Evolutionary conservation across 768 basidiomycete genomes (phyloP).

Genomic region (Cubamyces lactineus): DNA sequence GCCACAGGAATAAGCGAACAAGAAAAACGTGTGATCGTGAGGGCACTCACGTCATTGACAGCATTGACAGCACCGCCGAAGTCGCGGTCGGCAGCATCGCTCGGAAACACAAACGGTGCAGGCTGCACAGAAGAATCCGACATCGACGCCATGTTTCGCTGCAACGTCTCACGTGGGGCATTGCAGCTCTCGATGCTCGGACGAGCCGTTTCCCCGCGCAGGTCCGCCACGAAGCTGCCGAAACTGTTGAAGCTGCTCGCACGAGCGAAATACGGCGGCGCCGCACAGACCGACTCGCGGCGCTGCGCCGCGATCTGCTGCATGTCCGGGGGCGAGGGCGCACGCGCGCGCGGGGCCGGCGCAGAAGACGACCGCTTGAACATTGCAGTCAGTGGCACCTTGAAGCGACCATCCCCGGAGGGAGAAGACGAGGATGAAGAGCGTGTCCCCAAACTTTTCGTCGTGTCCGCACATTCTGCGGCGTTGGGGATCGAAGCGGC

Average conservation of each 20-base stretch:
- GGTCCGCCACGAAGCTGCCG: conserved; percentile 4
- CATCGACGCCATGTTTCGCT: background rate
- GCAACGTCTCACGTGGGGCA: conserved; percentile 1
- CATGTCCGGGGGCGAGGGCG: conserved; percentile 13
- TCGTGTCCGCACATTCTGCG: background rate
- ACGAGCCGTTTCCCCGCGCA: conserved; percentile 1
- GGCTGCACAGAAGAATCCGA: conserved; percentile 1
- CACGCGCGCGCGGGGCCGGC: conserved; percentile 41
- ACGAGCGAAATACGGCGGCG: conserved; percentile 13
- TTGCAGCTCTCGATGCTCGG: background rate
- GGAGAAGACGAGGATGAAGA: no score
- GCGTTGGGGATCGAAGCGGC: background rate
- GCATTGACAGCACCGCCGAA: background rate
- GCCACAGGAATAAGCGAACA: conserved; percentile 17
- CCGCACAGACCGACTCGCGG: conserved; percentile 23
- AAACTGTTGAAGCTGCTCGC: conserved; percentile 15
- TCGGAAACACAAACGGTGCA: conserved; percentile 4
- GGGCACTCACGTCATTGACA: conserved; percentile 22
- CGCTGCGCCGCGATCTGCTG: conserved; percentile 7
- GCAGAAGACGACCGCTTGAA: conserved; percentile 67
- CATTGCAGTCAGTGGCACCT: conserved; percentile 62
- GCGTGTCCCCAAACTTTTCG: conserved; percentile 10
- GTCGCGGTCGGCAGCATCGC: background rate
- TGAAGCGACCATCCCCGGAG: conserved; percentile 38
- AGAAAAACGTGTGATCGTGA: conserved; percentile 9